Evolutionary conservation across 192 early-diverging fungal genomes (phyloP).

Genomic region (Haplosporangium gracile): DNA sequence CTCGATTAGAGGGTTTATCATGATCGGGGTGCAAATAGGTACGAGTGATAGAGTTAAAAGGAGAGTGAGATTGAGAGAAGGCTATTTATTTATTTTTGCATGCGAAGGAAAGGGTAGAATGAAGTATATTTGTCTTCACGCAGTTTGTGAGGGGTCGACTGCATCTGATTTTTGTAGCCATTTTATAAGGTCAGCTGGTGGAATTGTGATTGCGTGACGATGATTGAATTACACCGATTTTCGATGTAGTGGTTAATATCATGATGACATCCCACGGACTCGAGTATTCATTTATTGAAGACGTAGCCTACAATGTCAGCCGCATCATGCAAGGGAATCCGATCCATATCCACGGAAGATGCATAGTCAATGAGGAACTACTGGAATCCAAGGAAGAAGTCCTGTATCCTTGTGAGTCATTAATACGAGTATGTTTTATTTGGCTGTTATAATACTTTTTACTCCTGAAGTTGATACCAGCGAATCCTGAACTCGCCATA

Average conservation of each 20-base stretch:
- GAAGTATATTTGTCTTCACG: too few species aligned
- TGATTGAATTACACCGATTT: too few species aligned
- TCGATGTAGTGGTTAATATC: slow-evolving; percentile 22
- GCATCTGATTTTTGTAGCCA: too few species aligned
- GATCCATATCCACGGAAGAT: background rate
- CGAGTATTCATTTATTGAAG: slow-evolving; percentile 18
- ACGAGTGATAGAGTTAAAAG: background rate
- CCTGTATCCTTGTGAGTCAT: background rate
- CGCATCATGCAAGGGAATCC: slow-evolving; percentile 13
- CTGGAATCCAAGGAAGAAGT: background rate
- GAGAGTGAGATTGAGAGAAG: background rate
- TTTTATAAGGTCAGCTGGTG: too few species aligned
- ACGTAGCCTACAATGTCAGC: slow-evolving; percentile 8
- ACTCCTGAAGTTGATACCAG: slow-evolving; percentile 13
- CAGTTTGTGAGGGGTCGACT: too few species aligned
- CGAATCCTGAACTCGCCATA: slow-evolving; percentile 6
- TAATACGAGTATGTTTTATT: background rate
- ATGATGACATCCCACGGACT: slow-evolving; percentile 5
- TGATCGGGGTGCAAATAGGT: background rate
- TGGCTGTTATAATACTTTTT: too few species aligned
- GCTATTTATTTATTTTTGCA: background rate
- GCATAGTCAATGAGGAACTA: background rate
- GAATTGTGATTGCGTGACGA: too few species aligned
- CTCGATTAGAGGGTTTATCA: background rate
- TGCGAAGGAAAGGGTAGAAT: too few species aligned